Conservation (phyloP, 2,329 filamentous ascomycete species). For the Microdochium trichocladiopsis region DNA sequence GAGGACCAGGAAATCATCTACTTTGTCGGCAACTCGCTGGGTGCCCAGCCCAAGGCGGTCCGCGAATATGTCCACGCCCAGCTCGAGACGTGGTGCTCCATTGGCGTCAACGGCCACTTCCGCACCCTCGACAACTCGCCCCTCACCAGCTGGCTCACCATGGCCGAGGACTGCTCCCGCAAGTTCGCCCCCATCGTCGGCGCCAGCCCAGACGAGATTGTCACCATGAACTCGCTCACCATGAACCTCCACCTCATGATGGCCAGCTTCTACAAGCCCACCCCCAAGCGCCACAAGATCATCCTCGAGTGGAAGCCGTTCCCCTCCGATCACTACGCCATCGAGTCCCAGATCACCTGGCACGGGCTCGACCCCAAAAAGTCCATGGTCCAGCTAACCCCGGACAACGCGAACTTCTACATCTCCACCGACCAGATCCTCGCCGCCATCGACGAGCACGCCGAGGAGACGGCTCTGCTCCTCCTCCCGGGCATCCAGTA, state of each 20-base stretch:
- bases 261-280: constrained; percentile 77
- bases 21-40: constrained; percentile 85
- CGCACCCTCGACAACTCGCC: constrained; percentile 58
- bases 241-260: constrained; percentile 76
- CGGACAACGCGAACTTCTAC: constrained; percentile 53
- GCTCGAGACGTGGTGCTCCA: constrained; percentile 75
- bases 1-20: constrained; percentile 36
- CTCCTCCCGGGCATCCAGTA: constrained; percentile 86
- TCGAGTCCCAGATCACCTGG: constrained; percentile 71
- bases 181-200: constrained; percentile 71
- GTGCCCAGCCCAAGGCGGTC: constrained; percentile 69
- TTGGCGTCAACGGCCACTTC: constrained; percentile 83
- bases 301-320: constrained; percentile 89
- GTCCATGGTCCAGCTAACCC: constrained; percentile 63
- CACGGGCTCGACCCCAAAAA: constrained; percentile 60
- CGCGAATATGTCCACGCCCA: constrained; percentile 54
- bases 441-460: constrained; percentile 66
- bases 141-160: constrained; percentile 67
- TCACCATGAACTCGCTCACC: constrained; percentile 83
- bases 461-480: constrained; percentile 64
- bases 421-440: constrained; percentile 68
- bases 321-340: constrained; percentile 81
- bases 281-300: constrained; percentile 60
- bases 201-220: constrained; percentile 64
- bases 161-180: constrained; percentile 66